These are phyloP conservation scores for Collybia sordida DNA, from an alignment of 768 basidiomycete species.

Conservation along the genomic window DNA sequence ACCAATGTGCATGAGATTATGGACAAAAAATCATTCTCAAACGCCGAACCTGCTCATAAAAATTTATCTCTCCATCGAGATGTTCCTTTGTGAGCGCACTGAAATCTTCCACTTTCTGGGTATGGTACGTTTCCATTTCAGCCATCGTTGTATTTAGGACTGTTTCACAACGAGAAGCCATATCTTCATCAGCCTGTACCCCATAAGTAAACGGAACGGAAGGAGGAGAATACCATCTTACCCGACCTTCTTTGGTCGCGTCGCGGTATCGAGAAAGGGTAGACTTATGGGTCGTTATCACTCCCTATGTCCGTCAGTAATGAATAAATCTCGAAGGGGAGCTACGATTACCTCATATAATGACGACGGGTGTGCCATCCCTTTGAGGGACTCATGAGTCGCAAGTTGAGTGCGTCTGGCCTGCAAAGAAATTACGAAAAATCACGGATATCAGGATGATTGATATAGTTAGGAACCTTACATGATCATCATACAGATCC, in stretches of 20 bases:
- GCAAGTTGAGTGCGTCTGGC: constrained; percentile 70
- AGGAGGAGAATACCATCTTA: constrained; percentile 19
- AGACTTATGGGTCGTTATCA: constrained; percentile 73
- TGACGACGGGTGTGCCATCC: constrained; percentile 72
- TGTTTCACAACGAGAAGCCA: constrained; percentile 79
- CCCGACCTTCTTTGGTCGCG: constrained; percentile 38
- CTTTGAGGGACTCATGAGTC: constrained; percentile 76
- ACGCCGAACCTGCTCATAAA: constrained; percentile 63
- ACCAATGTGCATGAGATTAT: neutral
- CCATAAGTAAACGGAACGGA: neutral
- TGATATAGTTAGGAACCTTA: constrained; percentile 29
- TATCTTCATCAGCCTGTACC: constrained; percentile 56
- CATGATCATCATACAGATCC: constrained; percentile 79
- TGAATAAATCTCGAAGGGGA: neutral
- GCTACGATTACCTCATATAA: constrained; percentile 56
- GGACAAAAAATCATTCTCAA: neutral
- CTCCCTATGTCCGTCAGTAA: constrained; percentile 40
- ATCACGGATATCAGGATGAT: neutral
- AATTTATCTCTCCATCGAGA: constrained; percentile 75
- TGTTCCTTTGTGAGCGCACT: constrained; percentile 57
- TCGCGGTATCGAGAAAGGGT: constrained; percentile 67
- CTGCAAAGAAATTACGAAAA: constrained; percentile 31
- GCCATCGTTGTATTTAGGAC: constrained; percentile 88
- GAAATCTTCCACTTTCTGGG: constrained; percentile 74
- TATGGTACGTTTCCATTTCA: constrained; percentile 80